Evolutionary conservation across 1,284 basidiomycete species (phyloP), one percentile per base, ranked within the genome.

Genomic region (Cryptococcus depauperatus): DNA sequence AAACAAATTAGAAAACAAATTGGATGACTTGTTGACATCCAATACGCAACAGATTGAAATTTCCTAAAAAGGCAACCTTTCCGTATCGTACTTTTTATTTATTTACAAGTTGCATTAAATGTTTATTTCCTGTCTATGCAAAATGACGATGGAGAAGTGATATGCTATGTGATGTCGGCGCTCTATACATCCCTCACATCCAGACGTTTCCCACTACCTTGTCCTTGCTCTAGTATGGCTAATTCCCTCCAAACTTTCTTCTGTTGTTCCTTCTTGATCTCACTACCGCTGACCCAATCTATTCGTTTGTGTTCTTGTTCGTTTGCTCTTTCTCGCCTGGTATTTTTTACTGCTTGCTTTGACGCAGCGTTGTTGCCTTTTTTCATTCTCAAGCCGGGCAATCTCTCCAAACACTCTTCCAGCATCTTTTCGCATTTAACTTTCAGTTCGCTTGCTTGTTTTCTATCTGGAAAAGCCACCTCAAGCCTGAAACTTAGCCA

Each of bases 401-500:
- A 45, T 41, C 63, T 54, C 51, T 66, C 63, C 13, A 73, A 58
- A 41, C 69, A 70, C 16, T 61, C 50, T 44, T 88, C 81, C 59
- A 93, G 77, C 10, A 76, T 81, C 23, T 64, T 62, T 69, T 95
- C 87, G 4, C 81, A 74, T 27, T 81, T 72, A n/a, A 62, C 63
- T 66, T 89, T 89, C 44, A 84, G 59, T 35, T 64, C 67, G 4
- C 70, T 60, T 1, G 80, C 82, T 33, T 75, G 69, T 9, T 72
- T 66, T 26, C 76, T 71, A 28, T 84, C 77, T 14, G 78, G 73
- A 65, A 87, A 97, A 10, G 80, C 76, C 37, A 90, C 74, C 1
- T 81, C 77, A 40, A 82, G 77, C n/a, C 92, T 80, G 68, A 81
- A 83, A 19, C 77, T 76, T 47, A 95, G 76, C 93, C 93, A 98